Conservation (phyloP, 2,329 filamentous ascomycete genomes). For the Aureobasidium namibiae region DNA sequence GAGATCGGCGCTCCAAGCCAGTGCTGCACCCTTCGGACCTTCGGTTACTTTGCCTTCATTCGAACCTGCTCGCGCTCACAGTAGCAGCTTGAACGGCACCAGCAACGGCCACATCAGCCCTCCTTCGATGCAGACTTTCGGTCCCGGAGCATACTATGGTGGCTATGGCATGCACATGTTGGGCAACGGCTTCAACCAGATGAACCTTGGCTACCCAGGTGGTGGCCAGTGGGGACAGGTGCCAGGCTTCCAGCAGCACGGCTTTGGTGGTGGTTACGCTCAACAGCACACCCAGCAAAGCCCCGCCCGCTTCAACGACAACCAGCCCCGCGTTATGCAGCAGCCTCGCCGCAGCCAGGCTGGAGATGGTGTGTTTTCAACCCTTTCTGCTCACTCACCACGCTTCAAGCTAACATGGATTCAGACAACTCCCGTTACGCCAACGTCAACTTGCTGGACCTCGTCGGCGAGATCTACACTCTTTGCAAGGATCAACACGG, state of each 20-base stretch:
- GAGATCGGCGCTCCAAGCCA: constrained; percentile 69
- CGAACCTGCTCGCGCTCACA: background rate
- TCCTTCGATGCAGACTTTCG: constrained; percentile 23
- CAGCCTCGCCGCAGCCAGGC: constrained; percentile 62
- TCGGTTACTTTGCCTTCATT: constrained; percentile 34
- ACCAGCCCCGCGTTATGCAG: constrained; percentile 66
- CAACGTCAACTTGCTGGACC: constrained; percentile 72
- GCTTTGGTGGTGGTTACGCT: constrained; percentile 50
- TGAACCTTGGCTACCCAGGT: constrained; percentile 41
- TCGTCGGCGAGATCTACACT: constrained; percentile 75
- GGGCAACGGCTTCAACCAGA: constrained; percentile 58
- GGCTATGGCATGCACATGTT: constrained; percentile 55
- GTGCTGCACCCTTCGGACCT: constrained; percentile 70
- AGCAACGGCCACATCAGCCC: constrained; percentile 1
- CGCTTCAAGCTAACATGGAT: background rate
- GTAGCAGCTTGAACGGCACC: background rate
- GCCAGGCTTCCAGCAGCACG: constrained; percentile 39
- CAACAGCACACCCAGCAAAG: constrained; percentile 33
- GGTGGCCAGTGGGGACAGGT: constrained; percentile 27
- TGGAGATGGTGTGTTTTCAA: constrained; percentile 50
- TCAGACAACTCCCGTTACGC: constrained; percentile 61
- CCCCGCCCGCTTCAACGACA: constrained; percentile 55
- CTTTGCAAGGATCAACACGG: constrained; percentile 98
- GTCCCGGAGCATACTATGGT: constrained; percentile 34
- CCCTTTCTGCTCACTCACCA: background rate